Base-by-base conservation (phyloP, 352 stramenopile genomes). In the Pythium dissotocum region DNA sequence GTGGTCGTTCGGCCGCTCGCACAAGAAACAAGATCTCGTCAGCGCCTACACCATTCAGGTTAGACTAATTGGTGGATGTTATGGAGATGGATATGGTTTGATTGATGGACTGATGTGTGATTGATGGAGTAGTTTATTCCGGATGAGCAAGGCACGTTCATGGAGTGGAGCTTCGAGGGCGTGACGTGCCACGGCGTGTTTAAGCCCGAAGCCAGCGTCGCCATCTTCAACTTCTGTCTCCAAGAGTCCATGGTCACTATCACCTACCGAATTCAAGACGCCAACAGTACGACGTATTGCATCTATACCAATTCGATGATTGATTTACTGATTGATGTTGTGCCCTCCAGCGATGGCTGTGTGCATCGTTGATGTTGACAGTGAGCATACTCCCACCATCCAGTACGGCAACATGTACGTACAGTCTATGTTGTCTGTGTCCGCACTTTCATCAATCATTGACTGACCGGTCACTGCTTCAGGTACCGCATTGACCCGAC, bases 121-220 rank as follows among this genome's bases (percentile, higher is more conserved):
- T 32, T 30, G n/a, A 54, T 30, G n/a, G 46, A 54, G 14, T 62
- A 93, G 85, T 94, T 94, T 63, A 91, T 94, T 58, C 83, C 85
- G 6, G 80, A 91, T 44, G 80, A 89, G 24, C 77, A 91, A 32
- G 80, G 85, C 8, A 94, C 80, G 38, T 94, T 91, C 61, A 92
- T 94, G 82, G 85, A 94, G 70, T 94, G 85, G 85, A 92, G 82
- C 63, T 94, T 94, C 53, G 85, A 94, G 65, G 85, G 85, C 59
- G 85, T 91, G 56, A 94, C 80, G 38, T 94, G 85, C 65, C 85
- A 94, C 55, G 85, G 85, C 46, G 77, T 94, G 40, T 94, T 92
- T 77, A 94, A 91, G 61, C 83, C 82, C 14, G 82, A 90, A 63
- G 73, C 85, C 18, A 92, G 83, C 58, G 85, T 94, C 42, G 85